Conservation (phyloP, 1,139 yeast genomes). For the Candida tetrigidarum region DNA sequence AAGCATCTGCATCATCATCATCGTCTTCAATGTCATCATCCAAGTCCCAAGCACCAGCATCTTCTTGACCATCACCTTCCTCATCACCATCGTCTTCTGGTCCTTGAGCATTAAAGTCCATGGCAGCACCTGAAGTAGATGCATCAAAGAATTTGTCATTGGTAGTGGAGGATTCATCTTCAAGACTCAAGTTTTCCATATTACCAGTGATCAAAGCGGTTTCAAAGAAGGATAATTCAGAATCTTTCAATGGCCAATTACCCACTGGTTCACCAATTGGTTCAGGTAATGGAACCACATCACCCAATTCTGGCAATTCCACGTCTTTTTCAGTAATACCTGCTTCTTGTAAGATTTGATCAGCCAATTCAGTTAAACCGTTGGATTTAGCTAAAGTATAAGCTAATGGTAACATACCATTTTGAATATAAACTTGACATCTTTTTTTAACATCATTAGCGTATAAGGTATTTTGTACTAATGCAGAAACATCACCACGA, state of each 20-base stretch:
- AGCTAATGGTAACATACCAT: constrained; percentile 88
- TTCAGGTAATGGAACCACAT: constrained; percentile 46
- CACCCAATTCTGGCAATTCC: constrained; percentile 55
- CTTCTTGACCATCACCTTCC: constrained; percentile 47
- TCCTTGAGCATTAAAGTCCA: constrained; percentile 37
- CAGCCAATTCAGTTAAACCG: constrained; percentile 78
- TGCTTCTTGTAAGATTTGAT: constrained; percentile 69
- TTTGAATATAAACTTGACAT: constrained; percentile 71
- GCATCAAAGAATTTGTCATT: constrained; percentile 20
- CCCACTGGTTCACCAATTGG: constrained; percentile 49
- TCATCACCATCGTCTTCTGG: constrained; percentile 49
- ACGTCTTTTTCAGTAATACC: constrained; percentile 69
- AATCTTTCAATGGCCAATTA: constrained; percentile 85
- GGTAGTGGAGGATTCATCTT: constrained; percentile 43
- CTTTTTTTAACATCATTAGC: constrained; percentile 77
- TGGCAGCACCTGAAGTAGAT: constrained; percentile 12
- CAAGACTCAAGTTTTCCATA: constrained; percentile 64
- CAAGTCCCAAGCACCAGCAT: constrained; percentile 62
- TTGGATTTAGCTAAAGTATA: constrained; percentile 90
- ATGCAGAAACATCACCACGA: constrained; percentile 80
- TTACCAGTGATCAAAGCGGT: constrained; percentile 77
- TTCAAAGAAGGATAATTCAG: constrained; percentile 81
- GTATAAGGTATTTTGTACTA: constrained; percentile 84
- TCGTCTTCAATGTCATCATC: constrained; percentile 46
- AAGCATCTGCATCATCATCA: constrained; percentile 48